Percentiles rank a stretch among this genome's conserved stretches.
phyloP scores from a whole-genome alignment of 768 basidiomycete genomes.

The Mycena capillaripes region DNA sequence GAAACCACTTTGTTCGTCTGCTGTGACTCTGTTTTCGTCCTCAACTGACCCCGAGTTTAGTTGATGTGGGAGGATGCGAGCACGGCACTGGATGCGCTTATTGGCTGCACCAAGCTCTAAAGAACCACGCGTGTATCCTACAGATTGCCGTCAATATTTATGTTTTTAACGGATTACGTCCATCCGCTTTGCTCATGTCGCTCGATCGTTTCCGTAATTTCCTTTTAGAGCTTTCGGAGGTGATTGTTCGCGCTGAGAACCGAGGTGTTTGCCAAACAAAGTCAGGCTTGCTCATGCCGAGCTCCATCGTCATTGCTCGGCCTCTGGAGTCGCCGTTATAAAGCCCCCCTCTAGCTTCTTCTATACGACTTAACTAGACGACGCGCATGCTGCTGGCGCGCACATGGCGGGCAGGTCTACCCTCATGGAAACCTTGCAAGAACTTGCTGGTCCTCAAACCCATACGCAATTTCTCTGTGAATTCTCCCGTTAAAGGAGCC shows the following conservation, averaged over 20 bases:
- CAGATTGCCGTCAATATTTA: background rate
- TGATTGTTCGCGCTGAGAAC: conserved; percentile 9
- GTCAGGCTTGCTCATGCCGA: conserved; percentile 22
- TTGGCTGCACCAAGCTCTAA: background rate
- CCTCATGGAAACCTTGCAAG: conserved; percentile 7
- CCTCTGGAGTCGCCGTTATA: background rate
- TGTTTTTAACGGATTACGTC: no score
- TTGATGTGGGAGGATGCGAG: background rate
- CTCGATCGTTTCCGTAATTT: background rate
- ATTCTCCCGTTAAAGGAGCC: background rate
- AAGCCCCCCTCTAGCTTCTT: background rate
- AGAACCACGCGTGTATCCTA: background rate
- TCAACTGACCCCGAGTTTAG: background rate
- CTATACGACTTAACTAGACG: background rate
- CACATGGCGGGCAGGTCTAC: conserved; percentile 17
- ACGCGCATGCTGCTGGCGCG: conserved; percentile 23
- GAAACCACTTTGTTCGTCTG: conserved; percentile 10
- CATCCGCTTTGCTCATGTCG: no score
- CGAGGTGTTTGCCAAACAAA: background rate
- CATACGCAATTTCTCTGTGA: background rate
- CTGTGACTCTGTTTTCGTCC: background rate
- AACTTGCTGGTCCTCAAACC: background rate
- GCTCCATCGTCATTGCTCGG: conserved; percentile 27
- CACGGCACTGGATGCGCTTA: background rate
- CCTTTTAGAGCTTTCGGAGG: conserved; percentile 1